These are phyloP conservation scores for Clitoria ternatea DNA, from an alignment of 306 rosid species.

Conservation along the genomic window DNA sequence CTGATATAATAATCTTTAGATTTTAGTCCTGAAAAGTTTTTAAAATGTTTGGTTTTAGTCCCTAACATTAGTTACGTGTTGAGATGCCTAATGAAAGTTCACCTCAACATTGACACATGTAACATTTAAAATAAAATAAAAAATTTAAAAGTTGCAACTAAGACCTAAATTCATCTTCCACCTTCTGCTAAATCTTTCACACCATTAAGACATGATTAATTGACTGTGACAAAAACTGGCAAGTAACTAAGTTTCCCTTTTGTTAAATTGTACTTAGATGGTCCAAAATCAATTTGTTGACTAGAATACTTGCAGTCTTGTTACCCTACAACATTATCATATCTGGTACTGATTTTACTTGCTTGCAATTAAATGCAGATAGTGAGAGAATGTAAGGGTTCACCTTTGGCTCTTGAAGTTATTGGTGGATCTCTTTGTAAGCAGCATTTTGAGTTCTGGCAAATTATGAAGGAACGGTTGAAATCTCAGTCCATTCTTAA, in stretches of 20 bases:
- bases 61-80: too few relatives aligned
- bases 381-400: constrained; percentile 46
- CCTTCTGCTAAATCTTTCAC: background rate
- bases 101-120: too few relatives aligned
- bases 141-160: too few relatives aligned
- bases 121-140: too few relatives aligned
- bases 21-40: too few relatives aligned
- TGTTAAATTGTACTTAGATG: background rate
- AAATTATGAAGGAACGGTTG: constrained; percentile 19
- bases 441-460: constrained; percentile 37
- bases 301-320: background rate
- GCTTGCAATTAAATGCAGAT: constrained; percentile 39
- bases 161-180: too few relatives aligned
- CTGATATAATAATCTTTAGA: too few relatives aligned
- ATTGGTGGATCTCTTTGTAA: constrained; percentile 39
- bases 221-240: too few relatives aligned
- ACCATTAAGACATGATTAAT: background rate
- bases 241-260: background rate
- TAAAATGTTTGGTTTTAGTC: too few relatives aligned
- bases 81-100: too few relatives aligned
- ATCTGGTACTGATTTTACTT: background rate
- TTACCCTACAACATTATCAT: background rate
- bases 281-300: background rate
- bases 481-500: constrained; percentile 29
- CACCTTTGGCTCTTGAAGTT: constrained; percentile 49